These are phyloP conservation scores for Oryza nivara DNA, from an alignment of 176 grass and related monocot species.

Conservation along the genomic window DNA sequence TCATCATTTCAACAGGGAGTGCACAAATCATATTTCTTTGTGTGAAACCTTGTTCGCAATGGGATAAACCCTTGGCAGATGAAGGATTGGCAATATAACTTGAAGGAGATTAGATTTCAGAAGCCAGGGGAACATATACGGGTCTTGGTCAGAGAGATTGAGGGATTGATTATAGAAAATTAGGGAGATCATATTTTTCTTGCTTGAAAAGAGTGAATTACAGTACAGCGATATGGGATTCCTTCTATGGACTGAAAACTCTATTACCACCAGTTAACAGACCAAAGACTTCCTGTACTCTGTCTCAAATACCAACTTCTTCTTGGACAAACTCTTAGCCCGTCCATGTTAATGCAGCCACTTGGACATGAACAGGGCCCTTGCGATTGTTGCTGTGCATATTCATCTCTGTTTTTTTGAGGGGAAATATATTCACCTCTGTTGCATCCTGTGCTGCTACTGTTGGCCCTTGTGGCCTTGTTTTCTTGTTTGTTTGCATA, in stretches of 20 bases:
- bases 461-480: too few species aligned
- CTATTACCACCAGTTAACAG: background rate
- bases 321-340: background rate
- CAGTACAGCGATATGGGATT: background rate
- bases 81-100: background rate
- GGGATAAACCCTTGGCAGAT: background rate
- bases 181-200: background rate
- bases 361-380: too few species aligned
- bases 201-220: background rate
- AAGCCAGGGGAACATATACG: background rate
- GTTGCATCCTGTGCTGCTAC: too few species aligned
- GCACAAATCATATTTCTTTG: background rate
- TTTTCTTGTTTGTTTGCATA: too few species aligned
- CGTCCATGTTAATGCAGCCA: background rate
- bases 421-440: too few species aligned
- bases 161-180: background rate
- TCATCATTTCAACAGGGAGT: conserved; percentile 24
- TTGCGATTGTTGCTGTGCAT: too few species aligned
- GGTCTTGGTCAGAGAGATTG: background rate
- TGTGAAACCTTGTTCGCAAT: background rate
- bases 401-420: too few species aligned
- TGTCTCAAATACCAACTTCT: background rate
- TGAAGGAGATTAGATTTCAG: background rate
- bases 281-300: background rate
- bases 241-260: background rate